A percentile compares a stretch with the other conserved stretches of the same genome.
These are phyloP conservation scores for Spirogloea muscicola DNA, from an alignment of 139 green algal genomes.

Conservation along the genomic window DNA sequence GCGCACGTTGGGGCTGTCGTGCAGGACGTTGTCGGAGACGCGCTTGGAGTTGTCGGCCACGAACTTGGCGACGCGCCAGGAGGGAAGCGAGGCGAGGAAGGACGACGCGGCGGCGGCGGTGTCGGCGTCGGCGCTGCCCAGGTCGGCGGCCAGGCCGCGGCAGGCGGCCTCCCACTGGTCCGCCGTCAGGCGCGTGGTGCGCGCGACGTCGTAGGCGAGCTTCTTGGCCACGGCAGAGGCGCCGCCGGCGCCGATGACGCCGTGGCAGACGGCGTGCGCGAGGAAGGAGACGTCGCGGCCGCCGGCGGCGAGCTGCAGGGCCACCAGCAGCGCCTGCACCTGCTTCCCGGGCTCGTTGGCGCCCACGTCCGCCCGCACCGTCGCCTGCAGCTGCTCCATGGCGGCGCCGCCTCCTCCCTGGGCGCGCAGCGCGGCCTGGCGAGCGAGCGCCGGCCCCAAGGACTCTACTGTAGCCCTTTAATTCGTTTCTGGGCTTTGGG, in stretches of 20 bases:
- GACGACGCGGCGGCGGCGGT: constrained; percentile 1
- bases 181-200: constrained; percentile 26
- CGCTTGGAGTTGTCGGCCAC: constrained; percentile 33
- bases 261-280: constrained; percentile 13
- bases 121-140: constrained; percentile 14
- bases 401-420: too few species aligned
- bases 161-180: constrained; percentile 41
- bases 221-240: constrained; percentile 26
- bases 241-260: constrained; percentile 2
- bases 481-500: too few species aligned
- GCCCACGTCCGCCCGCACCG: constrained; percentile 2
- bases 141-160: constrained; percentile 7
- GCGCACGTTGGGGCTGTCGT: constrained; percentile 16
- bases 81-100: constrained; percentile 29
- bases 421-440: too few species aligned
- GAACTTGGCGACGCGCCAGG: constrained; percentile 38
- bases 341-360: constrained; percentile 5
- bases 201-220: constrained; percentile 40
- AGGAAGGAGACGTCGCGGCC: constrained; percentile 39
- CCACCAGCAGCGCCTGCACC: constrained; percentile 9
- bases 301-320: constrained; percentile 25
- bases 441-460: too few species aligned
- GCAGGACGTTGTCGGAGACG: constrained; percentile 2
- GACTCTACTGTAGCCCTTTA: too few species aligned
- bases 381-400: too few species aligned